Evolutionary conservation across 2,329 filamentous ascomycete species (phyloP).

Genomic region (Hypoxylon sp.): DNA sequence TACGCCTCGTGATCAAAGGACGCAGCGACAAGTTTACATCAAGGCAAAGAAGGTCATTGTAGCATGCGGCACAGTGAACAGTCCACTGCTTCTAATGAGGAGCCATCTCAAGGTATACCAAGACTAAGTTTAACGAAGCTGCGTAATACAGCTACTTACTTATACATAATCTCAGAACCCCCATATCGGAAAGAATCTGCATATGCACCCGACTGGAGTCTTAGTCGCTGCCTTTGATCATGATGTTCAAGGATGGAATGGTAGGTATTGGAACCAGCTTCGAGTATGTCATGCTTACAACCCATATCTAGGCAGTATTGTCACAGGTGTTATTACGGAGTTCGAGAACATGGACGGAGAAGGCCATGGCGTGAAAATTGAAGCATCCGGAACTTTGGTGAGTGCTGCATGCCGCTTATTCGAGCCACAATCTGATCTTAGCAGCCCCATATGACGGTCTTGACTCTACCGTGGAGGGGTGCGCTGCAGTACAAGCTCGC

Average conservation of each 20-base stretch:
- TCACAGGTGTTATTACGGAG: slow-evolving; percentile 71
- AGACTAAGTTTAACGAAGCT: too few species aligned
- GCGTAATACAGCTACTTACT: not conserved
- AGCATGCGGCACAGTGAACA: slow-evolving; percentile 79
- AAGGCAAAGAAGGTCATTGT: slow-evolving; percentile 84
- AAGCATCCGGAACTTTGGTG: slow-evolving; percentile 76
- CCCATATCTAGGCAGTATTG: slow-evolving; percentile 14
- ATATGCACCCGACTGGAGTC: slow-evolving; percentile 78
- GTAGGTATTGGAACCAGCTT: too few species aligned
- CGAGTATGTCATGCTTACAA: too few species aligned
- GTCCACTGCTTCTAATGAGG: slow-evolving; percentile 78
- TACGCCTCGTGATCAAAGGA: slow-evolving; percentile 52
- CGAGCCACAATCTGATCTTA: too few species aligned
- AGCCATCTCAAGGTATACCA: slow-evolving; percentile 83
- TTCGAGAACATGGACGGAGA: slow-evolving; percentile 82
- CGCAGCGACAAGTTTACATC: slow-evolving; percentile 72
- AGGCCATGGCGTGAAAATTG: slow-evolving; percentile 84
- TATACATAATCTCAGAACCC: slow-evolving; percentile 65
- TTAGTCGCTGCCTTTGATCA: slow-evolving; percentile 72
- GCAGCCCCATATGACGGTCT: too few species aligned
- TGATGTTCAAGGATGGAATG: slow-evolving; percentile 74
- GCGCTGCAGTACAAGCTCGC: slow-evolving; percentile 77
- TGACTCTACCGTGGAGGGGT: slow-evolving; percentile 73
- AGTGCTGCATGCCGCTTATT: too few species aligned
- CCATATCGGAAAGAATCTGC: slow-evolving; percentile 82